Percentiles rank a stretch among this genome's conserved stretches.
These are phyloP conservation scores for Smallanthus sonchifolius DNA, from an alignment of 129 eudicot species.

Conservation along the genomic window DNA sequence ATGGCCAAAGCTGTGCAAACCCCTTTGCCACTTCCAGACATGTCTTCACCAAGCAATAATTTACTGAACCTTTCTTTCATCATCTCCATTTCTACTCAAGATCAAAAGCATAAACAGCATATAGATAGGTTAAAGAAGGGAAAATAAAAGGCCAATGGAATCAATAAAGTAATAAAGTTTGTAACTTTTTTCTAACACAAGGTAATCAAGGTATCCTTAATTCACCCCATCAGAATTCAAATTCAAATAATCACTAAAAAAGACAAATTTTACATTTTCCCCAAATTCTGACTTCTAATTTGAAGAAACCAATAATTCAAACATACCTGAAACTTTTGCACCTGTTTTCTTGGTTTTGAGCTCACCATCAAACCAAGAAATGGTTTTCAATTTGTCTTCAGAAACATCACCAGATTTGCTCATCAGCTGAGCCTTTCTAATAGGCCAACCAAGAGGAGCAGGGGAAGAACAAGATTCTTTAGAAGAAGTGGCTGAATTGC, in stretches of 20 bases:
- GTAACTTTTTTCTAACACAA: slow-evolving; percentile 19
- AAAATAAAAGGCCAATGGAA: slow-evolving; percentile 18
- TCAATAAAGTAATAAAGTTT: slow-evolving; percentile 33
- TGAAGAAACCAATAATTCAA: background rate
- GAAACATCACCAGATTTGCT: slow-evolving; percentile 35
- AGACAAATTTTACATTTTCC: slow-evolving; percentile 6
- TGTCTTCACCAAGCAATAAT: slow-evolving; percentile 85
- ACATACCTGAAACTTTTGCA: slow-evolving; percentile 56
- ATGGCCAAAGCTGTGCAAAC: slow-evolving; percentile 86
- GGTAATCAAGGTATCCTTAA: slow-evolving; percentile 4
- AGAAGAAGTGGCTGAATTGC: slow-evolving; percentile 32
- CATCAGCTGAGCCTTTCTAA: slow-evolving; percentile 45
- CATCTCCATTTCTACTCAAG: slow-evolving; percentile 64
- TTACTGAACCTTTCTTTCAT: slow-evolving; percentile 88
- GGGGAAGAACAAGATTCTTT: slow-evolving; percentile 41
- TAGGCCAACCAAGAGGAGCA: slow-evolving; percentile 76
- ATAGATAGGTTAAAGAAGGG: slow-evolving; percentile 4
- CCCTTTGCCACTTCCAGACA: slow-evolving; percentile 98
- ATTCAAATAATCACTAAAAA: slow-evolving; percentile 20
- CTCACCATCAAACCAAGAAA: slow-evolving; percentile 28
- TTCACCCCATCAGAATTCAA: slow-evolving; percentile 21
- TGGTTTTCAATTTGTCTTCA: slow-evolving; percentile 26
- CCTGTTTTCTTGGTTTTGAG: slow-evolving; percentile 40
- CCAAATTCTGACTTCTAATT: background rate
- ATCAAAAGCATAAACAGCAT: background rate